These are phyloP conservation scores for Emericellopsis atlantica DNA, from an alignment of 2,329 filamentous ascomycete species.

Conservation along the genomic window DNA sequence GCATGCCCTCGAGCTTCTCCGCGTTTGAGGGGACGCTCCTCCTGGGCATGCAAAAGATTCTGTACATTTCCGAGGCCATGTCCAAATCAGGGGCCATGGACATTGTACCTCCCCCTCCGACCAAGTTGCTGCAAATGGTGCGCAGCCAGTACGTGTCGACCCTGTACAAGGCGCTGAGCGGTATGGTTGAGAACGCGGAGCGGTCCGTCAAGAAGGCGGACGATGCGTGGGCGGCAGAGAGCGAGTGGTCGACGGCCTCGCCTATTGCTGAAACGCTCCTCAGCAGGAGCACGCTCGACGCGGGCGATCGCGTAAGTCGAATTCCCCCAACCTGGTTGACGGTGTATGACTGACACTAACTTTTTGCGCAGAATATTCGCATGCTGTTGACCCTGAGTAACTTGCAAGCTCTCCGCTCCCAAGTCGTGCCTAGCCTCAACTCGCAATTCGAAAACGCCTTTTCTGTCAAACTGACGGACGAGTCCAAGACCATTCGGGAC, in stretches of 20 bases:
- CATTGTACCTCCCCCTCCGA: conserved; percentile 73
- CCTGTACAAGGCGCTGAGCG: conserved; percentile 84
- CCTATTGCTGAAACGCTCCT: conserved; percentile 21
- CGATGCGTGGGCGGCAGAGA: conserved; percentile 44
- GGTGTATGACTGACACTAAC: conserved; percentile 6
- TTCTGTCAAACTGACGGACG: conserved; percentile 85
- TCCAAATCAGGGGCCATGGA: conserved; percentile 59
- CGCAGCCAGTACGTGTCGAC: conserved; percentile 86
- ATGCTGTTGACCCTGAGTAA: conserved; percentile 93
- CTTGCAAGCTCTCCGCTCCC: conserved; percentile 67
- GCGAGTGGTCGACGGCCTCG: conserved; percentile 24
- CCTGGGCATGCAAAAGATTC: conserved; percentile 82
- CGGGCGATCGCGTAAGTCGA: conserved; percentile 39
- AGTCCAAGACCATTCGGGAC: conserved; percentile 83
- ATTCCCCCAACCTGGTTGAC: background rate
- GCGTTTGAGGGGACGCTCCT: conserved; percentile 76
- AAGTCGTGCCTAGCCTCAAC: conserved; percentile 80
- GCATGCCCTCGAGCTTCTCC: conserved; percentile 78
- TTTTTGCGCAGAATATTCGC: conserved; percentile 57
- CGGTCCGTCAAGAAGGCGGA: conserved; percentile 52
- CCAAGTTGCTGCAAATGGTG: conserved; percentile 83
- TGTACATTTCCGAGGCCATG: conserved; percentile 82
- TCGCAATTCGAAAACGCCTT: conserved; percentile 89
- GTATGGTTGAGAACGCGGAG: conserved; percentile 95
- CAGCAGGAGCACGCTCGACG: conserved; percentile 36